These are phyloP conservation scores for Bullera alba DNA, from an alignment of 768 basidiomycete species.

Conservation along the genomic window DNA sequence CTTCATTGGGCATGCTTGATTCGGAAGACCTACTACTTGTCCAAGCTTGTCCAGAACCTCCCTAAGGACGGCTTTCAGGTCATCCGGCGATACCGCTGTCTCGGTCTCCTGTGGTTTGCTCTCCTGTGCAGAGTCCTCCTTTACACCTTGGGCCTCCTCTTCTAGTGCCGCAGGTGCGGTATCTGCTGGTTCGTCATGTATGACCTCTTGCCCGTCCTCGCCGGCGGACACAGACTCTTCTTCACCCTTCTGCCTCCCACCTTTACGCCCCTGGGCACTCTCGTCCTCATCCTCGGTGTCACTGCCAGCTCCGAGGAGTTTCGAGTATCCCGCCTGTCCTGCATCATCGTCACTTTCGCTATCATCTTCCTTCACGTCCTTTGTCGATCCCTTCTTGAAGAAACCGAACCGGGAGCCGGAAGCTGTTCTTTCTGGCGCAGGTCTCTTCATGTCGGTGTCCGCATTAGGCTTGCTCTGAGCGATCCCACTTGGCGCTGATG, in stretches of 20 bases:
- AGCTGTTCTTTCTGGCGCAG: background rate
- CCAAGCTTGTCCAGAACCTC: constrained; percentile 30
- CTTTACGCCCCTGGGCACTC: background rate
- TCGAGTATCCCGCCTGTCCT: constrained; percentile 20
- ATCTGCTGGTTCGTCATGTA: constrained; percentile 3
- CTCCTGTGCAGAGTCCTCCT: constrained; percentile 1
- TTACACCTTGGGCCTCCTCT: background rate
- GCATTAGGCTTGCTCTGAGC: too few species aligned
- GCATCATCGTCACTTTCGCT: constrained; percentile 18
- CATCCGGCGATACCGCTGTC: constrained; percentile 8
- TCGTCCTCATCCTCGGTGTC: constrained; percentile 19
- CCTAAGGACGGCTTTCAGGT: constrained; percentile 11
- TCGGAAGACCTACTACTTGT: constrained; percentile 27
- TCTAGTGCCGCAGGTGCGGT: background rate
- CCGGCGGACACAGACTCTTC: too few species aligned
- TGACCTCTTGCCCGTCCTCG: constrained; percentile 1
- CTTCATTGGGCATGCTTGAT: too few species aligned
- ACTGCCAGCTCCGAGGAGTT: constrained; percentile 20
- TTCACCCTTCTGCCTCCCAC: constrained; percentile 2
- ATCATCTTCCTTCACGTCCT: constrained; percentile 16
- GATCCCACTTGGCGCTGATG: background rate
- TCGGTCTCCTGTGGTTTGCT: background rate
- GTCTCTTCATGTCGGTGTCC: too few species aligned
- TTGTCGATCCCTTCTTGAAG: constrained; percentile 3
- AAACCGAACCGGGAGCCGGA: constrained; percentile 16